Base-by-base conservation (phyloP, 352 stramenopile species). In the Phytopythium sindhum region DNA sequence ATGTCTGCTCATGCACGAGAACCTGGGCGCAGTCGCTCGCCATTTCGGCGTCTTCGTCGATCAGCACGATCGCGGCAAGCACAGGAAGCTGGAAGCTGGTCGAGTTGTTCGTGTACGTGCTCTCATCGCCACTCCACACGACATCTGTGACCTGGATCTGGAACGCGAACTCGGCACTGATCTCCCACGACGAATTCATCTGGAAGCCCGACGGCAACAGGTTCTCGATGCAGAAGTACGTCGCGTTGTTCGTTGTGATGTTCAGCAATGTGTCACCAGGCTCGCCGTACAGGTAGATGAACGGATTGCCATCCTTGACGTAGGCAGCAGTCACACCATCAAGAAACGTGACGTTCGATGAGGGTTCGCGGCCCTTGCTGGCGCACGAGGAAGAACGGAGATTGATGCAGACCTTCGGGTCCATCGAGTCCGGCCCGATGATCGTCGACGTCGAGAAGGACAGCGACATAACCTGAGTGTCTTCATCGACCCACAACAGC, bases 381-480 rank as follows among this genome's bases (percentile, higher is more conserved):
- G 62, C 67, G 52, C 85, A 94, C 35, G 66, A 66, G 2, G 72
- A 65, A 0, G 85, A 82, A 10, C 79, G 74, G 37, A 94, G 66
- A 60, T 94, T 73, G 42, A 90, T 71, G 45, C 85, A 94, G 4
- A 94, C 80, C 63, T 84, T 81, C 1, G 83, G 83, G 55, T 89
- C 76, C 26, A 81, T 66, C 19, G 80, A 90, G 33, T 79, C 74
- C 26, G 71, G 70, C 26, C 81, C 77, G 45, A 94, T 77, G 52
- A 92, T 84, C 3, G 83, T 88, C 5, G 85, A 87, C 11, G 84
- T 91, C 26, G 81, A 80, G 59, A 94, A 91, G 14, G 85, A 94
- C 23, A 94, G n/a, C 57, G 86, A 86, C 29, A 86, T 66, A 26
- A 84, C 75, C 23, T 80, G 70, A 7, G 77, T 81, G 61, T 93